Percentiles rank a stretch among this genome's conserved stretches.
Evolutionary conservation across 208 protist genomes (phyloP).

Genomic region (Leishmania amazonensis): DNA sequence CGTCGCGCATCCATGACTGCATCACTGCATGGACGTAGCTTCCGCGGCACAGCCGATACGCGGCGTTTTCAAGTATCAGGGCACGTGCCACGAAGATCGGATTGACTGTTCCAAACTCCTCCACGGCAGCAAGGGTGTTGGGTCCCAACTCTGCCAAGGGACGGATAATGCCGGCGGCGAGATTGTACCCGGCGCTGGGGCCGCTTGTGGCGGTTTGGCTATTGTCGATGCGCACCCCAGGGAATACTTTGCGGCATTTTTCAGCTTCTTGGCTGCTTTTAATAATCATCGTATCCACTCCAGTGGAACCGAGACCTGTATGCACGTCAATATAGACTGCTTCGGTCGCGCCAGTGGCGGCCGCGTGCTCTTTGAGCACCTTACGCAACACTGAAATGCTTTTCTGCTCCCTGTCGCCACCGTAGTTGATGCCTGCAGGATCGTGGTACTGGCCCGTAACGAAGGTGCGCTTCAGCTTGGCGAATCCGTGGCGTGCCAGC

Average conservation of each 20-base stretch:
- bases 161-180: constrained; percentile 46
- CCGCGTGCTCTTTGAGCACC: constrained; percentile 46
- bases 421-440: constrained; percentile 69
- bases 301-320: constrained; percentile 60
- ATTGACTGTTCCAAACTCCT: constrained; percentile 84
- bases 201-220: constrained; percentile 33
- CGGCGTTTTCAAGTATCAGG: constrained; percentile 72
- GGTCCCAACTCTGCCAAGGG: constrained; percentile 45
- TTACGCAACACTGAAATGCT: constrained; percentile 59
- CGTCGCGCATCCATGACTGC: constrained; percentile 77
- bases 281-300: constrained; percentile 79
- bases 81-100: constrained; percentile 57
- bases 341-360: constrained; percentile 26
- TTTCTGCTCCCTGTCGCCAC: constrained; percentile 65
- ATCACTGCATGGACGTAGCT: constrained; percentile 77
- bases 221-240: constrained; percentile 37
- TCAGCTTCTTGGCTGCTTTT: constrained; percentile 27
- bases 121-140: constrained; percentile 50
- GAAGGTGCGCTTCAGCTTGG: constrained; percentile 50
- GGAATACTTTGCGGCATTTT: constrained; percentile 40
- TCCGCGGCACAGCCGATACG: constrained; percentile 53
- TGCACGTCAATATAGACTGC: constrained; percentile 78
- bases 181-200: constrained; percentile 45
- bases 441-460: constrained; percentile 80
- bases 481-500: constrained; percentile 41